Base-by-base conservation (phyloP, 2,329 filamentous ascomycete species). In the Rutstroemia sp. region DNA sequence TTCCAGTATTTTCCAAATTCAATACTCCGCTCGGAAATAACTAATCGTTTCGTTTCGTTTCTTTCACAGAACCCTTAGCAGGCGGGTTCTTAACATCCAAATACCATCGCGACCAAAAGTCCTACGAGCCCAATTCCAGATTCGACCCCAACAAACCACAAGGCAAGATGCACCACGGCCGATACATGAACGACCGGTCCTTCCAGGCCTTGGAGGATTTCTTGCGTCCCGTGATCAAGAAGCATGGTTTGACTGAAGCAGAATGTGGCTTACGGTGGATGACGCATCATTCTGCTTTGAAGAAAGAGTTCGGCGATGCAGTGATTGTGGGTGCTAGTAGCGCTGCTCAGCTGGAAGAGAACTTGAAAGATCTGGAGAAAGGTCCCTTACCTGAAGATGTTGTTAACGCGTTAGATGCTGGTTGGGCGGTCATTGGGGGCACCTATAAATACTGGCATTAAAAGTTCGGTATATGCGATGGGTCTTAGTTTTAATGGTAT, bases 311-410 rank as follows among this genome's bases (percentile, higher is more conserved):
- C 42, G 78, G 78, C 63, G 83, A 85, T 68, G 81, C 78, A 37
- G 74, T 86, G 62, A 73, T 86, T 51, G 76, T 85, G 50, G 83
- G 82, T 38, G 75, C 82, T 51, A 83, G 79, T 56, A 81, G 75
- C 63, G 70, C 78, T 48, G 73, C 74, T 51, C 82, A 86, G 70
- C 72, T 86, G 37, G 75, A 78, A 64, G 72, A 75, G 61, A 85
- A 85, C 68, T 71, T 86, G 53, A 72, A 77, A 56, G 73, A 77
- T 59, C 68, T 86, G 30, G 80, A 84, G 68, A 82, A 83, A 79
- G 86, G 88, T 0, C 88, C 88, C 1, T 73, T 95, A 60, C 89
- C 89, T 0, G 81, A 88, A 12, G 88, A 90, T 25, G 85, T 95
- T 16, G 78, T 95, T 9, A 72, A 84, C 68, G 84, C 81, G 12